Conservation (phyloP, 768 basidiomycete genomes). For the Leccinum arenicola region DNA sequence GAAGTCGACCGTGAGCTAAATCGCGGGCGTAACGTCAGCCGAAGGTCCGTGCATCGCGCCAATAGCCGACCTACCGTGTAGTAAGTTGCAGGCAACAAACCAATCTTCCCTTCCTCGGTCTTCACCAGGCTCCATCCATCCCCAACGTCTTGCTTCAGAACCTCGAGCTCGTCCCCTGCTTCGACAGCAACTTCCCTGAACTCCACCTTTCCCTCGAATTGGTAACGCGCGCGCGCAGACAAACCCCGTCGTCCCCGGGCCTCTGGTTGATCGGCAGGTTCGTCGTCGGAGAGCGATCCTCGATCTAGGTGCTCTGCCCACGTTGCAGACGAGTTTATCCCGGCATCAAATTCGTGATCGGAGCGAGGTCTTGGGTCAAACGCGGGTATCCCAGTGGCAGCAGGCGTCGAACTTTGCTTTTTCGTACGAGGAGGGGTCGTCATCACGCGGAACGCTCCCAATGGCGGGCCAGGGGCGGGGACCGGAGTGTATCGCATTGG, state of each 20-base stretch:
- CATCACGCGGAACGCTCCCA: conserved; percentile 22
- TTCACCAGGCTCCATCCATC: conserved; percentile 82
- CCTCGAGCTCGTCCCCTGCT: conserved; percentile 67
- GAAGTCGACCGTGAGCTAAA: conserved; percentile 67
- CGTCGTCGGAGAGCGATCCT: conserved; percentile 50
- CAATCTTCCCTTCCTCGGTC: conserved; percentile 53
- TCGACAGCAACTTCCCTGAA: conserved; percentile 67
- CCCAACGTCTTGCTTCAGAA: conserved; percentile 69
- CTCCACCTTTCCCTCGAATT: conserved; percentile 73
- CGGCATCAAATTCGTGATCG: conserved; percentile 60
- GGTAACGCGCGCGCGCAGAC: conserved; percentile 67
- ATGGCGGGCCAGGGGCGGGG: neutral
- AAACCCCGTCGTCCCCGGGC: conserved; percentile 35
- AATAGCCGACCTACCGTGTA: conserved; percentile 54
- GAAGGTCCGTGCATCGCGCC: neutral
- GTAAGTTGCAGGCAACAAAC: conserved; percentile 68
- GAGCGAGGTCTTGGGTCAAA: conserved; percentile 29
- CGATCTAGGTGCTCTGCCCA: conserved; percentile 66
- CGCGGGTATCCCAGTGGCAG: conserved; percentile 5
- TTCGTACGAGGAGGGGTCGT: conserved; percentile 35
- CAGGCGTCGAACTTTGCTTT: conserved; percentile 24
- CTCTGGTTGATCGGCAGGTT: conserved; percentile 38
- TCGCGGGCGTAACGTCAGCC: neutral
- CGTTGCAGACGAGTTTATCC: conserved; percentile 73
- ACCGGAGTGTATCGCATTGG: conserved; percentile 3